Percentiles rank a stretch among this genome's conserved stretches.
phyloP scores from a whole-genome alignment of 805 yeast species.

The Tetrapisispora iriomotensis region DNA sequence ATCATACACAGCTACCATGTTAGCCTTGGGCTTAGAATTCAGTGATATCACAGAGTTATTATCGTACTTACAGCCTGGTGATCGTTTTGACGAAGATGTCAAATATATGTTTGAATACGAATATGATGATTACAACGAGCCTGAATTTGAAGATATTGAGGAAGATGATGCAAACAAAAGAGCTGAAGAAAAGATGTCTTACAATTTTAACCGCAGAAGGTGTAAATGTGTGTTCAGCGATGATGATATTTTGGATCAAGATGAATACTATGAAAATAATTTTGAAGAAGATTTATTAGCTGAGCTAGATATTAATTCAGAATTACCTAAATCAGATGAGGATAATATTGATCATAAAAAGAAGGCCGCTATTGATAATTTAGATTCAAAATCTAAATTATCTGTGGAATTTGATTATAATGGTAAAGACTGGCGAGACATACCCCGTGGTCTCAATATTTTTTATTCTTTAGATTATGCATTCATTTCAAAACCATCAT shows the following conservation, averaged over 20 bases:
- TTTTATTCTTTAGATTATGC: conserved; percentile 22
- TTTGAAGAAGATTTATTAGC: conserved; percentile 9
- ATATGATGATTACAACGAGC: conserved; percentile 33
- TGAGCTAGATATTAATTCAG: conserved; percentile 8
- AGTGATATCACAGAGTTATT: conserved; percentile 45
- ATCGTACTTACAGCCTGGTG: conserved; percentile 48
- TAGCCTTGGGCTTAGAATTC: conserved; percentile 38
- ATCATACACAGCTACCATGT: conserved; percentile 46
- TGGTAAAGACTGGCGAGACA: conserved; percentile 66
- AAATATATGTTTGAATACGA: conserved; percentile 52
- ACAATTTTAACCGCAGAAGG: conserved; percentile 7
- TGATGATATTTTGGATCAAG: conserved; percentile 20
- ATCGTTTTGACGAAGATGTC: conserved; percentile 60
- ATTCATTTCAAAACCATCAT: conserved; percentile 13
- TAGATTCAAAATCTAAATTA: conserved; percentile 29
- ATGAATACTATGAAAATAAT: conserved; percentile 20
- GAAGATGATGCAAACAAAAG: conserved; percentile 6
- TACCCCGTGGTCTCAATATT: conserved; percentile 50
- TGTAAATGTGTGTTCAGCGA: conserved; percentile 33
- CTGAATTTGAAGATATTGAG: conserved; percentile 5
- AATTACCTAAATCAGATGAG: not conserved
- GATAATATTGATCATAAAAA: not conserved
- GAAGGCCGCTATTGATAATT: conserved; percentile 7
- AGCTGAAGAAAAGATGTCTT: not conserved
- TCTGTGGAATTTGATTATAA: conserved; percentile 44